Evolutionary conservation across 257 asterid species (phyloP), one percentile per base, ranked within the genome.

Genomic region (Penstemon newberryi): DNA sequence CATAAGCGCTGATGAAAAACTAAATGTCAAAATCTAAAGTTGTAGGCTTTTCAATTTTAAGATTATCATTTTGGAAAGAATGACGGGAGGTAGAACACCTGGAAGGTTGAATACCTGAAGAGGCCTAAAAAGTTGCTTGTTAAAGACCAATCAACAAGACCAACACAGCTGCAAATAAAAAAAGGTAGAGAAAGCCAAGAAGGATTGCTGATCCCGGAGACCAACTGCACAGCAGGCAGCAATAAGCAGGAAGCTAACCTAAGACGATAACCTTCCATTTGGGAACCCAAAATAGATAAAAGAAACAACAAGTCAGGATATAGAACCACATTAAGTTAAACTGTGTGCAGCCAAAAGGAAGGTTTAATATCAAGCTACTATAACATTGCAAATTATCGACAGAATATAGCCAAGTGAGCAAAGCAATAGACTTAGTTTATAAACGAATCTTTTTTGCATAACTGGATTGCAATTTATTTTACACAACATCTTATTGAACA

Each of bases 141-240:
- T 70, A 94, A 73, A 56, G 99, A 94, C 96, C 96, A 91, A 79
- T 89, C 92, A 64, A 94, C 96, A 66, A 94, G 95, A 50, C 97
- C 96, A 78, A 91, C 86, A 67, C 97, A 94, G 83, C 97, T 94
- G 85, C 96, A 89, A 68, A 89, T 77, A 64, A 94, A 94, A 77
- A 90, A 89, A 7, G 99, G 99, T 78, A 94, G 79, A 54, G 96
- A 94, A 76, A 94, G 92, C 99, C 99, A 94, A 75, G 97, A 94
- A 56, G 99, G 99, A 72, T 89, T 82, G 88, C 97, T 89, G 78
- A 94, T 94, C 77, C 99, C 99, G 42, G 81, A 86, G 66, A 82
- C 89, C 87, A 94, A 79, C 88, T 94, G 99, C 87, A 94, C 85
- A 62, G 84, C 97, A 69, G 99, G 99, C 83, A 94, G 90, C 77